phyloP scores from a whole-genome alignment of 202 grass and related monocot species.

The Panicum hallii region DNA sequence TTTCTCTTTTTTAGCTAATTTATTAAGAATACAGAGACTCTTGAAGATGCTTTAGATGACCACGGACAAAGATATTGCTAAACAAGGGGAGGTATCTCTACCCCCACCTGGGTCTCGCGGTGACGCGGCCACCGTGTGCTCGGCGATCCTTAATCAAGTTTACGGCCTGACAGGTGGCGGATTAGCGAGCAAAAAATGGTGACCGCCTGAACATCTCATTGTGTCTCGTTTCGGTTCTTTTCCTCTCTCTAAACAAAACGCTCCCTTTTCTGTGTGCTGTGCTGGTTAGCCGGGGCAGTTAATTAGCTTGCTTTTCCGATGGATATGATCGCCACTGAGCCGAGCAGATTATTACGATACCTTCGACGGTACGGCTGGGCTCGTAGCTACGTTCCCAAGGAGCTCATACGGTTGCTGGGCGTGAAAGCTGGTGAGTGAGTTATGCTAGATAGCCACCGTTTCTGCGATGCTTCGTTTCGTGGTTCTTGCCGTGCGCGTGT shows the following conservation, averaged over 20 bases:
- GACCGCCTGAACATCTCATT: no score
- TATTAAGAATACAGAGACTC: no score
- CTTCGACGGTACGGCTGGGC: neutral
- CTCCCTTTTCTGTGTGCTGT: neutral
- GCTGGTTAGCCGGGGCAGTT: neutral
- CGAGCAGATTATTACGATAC: neutral
- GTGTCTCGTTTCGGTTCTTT: neutral
- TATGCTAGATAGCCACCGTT: neutral
- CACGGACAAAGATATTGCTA: slow-evolving; percentile 9
- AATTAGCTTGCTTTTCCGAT: neutral
- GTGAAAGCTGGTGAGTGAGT: neutral
- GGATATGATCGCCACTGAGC: no score
- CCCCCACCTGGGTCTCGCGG: neutral
- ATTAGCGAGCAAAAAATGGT: neutral
- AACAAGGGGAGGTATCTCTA: slow-evolving; percentile 23
- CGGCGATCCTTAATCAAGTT: slow-evolving; percentile 1
- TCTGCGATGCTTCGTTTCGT: neutral
- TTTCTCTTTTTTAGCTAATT: no score
- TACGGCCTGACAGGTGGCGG: neutral
- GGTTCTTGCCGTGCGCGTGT: neutral
- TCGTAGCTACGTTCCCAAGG: neutral
- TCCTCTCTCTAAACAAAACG: neutral
- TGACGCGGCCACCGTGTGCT: neutral
- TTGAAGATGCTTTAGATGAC: neutral
- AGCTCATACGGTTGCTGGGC: neutral